Conservation (phyloP, 192 early-diverging fungal genomes). For the Podila epigama region DNA sequence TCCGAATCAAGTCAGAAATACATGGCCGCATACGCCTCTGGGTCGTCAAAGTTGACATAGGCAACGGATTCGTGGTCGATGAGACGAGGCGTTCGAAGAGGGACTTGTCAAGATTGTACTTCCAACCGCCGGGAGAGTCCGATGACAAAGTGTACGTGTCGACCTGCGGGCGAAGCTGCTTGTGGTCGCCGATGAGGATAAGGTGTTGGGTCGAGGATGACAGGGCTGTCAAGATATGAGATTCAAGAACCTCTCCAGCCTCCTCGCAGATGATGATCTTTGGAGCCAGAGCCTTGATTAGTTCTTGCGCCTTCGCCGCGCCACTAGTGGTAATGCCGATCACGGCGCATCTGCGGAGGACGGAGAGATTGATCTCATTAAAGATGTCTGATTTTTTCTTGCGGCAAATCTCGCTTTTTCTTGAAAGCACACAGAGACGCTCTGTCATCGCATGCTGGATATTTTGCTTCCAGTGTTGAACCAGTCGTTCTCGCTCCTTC, state of each 20-base stretch:
- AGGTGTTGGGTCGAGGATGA: constrained; percentile 58
- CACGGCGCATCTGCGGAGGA: constrained; percentile 44
- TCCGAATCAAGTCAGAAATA: constrained; percentile 55
- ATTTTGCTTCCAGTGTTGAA: constrained; percentile 43
- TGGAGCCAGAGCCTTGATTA: constrained; percentile 53
- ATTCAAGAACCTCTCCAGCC: constrained; percentile 65
- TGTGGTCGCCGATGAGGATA: constrained; percentile 61
- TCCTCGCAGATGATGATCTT: constrained; percentile 65
- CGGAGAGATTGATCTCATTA: constrained; percentile 35
- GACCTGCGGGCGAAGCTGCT: constrained; percentile 47
- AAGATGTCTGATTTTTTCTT: constrained; percentile 20
- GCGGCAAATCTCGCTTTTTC: constrained; percentile 8
- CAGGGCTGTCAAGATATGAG: constrained; percentile 59
- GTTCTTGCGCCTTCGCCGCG: constrained; percentile 57
- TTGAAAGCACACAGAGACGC: constrained; percentile 10
- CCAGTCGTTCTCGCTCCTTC: constrained; percentile 48
- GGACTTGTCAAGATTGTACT: constrained; percentile 53
- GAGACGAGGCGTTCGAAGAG: constrained; percentile 60
- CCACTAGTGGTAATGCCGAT: constrained; percentile 70
- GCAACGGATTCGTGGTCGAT: constrained; percentile 37
- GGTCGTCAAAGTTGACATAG: constrained; percentile 47
- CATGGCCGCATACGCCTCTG: constrained; percentile 64
- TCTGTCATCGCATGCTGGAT: constrained; percentile 31
- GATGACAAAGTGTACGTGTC: constrained; percentile 40
- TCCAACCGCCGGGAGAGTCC: constrained; percentile 43